Conservation (phyloP, 1,284 basidiomycete genomes). For the Microbotryum scabiosae region DNA sequence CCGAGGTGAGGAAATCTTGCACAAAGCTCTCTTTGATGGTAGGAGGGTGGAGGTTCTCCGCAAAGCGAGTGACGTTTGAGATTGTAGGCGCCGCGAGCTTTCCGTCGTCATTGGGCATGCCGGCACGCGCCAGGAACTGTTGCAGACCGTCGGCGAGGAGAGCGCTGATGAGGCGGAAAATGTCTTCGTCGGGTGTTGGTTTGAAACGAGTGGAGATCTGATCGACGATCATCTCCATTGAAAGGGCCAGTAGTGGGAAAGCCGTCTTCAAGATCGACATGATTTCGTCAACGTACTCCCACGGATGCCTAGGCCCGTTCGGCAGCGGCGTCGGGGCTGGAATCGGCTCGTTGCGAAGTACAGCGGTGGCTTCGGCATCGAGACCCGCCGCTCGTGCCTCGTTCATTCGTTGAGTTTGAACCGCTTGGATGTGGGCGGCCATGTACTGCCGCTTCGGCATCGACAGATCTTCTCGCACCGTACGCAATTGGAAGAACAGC, state of each 20-base stretch:
- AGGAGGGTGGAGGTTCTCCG: slow-evolving; percentile 49
- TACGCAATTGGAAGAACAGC: slow-evolving; percentile 89
- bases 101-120: slow-evolving; percentile 55
- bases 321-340: slow-evolving; percentile 17
- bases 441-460: slow-evolving; percentile 41
- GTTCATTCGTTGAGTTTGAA: slow-evolving; percentile 8
- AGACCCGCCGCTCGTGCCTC: slow-evolving; percentile 32
- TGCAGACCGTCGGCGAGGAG: slow-evolving; percentile 55
- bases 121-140: slow-evolving; percentile 60
- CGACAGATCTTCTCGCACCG: slow-evolving; percentile 77
- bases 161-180: slow-evolving; percentile 83
- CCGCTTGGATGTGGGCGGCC: too few relatives aligned
- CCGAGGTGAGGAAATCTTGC: slow-evolving; percentile 77
- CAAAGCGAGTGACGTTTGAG: slow-evolving; percentile 60
- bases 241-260: slow-evolving; percentile 88
- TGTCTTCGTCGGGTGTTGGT: slow-evolving; percentile 82
- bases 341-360: slow-evolving; percentile 4
- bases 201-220: slow-evolving; percentile 91
- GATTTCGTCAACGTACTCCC: slow-evolving; percentile 91
- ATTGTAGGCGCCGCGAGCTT: slow-evolving; percentile 53
- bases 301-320: slow-evolving; percentile 46
- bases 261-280: slow-evolving; percentile 91
- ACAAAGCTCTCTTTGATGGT: slow-evolving; percentile 16
- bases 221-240: slow-evolving; percentile 95
- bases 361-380: slow-evolving; percentile 25